A percentile compares a stretch with the other conserved stretches of the same genome.
Evolutionary conservation across 345 rosid species (phyloP).

Genomic region (Microthlaspi erraticum): DNA sequence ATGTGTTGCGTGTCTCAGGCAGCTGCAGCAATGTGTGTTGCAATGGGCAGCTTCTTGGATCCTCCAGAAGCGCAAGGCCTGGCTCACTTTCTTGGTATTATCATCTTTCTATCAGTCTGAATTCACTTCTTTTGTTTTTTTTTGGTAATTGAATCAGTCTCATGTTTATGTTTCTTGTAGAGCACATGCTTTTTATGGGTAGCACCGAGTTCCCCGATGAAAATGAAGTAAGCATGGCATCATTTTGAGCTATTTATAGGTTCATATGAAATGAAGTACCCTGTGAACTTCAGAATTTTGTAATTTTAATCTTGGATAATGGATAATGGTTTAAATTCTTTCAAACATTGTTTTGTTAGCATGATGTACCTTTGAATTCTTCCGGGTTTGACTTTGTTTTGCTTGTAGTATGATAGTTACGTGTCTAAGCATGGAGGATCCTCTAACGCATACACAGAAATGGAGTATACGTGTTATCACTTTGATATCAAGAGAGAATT

Average conservation of each 20-base stretch:
- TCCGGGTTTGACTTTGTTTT: slow-evolving; percentile 51
- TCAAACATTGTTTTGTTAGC: slow-evolving; percentile 8
- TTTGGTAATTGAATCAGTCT: slow-evolving; percentile 4
- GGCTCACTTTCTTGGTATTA: slow-evolving; percentile 91
- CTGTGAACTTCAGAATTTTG: background rate
- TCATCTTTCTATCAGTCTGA: slow-evolving; percentile 21
- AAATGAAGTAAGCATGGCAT: slow-evolving; percentile 75
- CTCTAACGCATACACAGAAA: slow-evolving; percentile 94
- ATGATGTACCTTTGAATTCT: slow-evolving; percentile 32
- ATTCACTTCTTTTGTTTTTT: background rate
- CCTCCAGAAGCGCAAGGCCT: slow-evolving; percentile 97
- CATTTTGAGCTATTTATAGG: slow-evolving; percentile 9
- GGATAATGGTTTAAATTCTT: slow-evolving; percentile 13
- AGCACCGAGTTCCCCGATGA: slow-evolving; percentile 92
- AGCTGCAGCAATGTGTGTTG: slow-evolving; percentile 99
- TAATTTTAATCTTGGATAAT: slow-evolving; percentile 3
- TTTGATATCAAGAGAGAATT: slow-evolving; percentile 91
- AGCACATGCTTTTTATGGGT: slow-evolving; percentile 99
- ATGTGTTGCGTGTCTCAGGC: slow-evolving; percentile 58
- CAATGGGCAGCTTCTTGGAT: slow-evolving; percentile 95
- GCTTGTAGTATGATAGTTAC: slow-evolving; percentile 95
- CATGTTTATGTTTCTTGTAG: slow-evolving; percentile 46
- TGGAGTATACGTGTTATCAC: slow-evolving; percentile 96
- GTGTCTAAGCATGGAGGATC: slow-evolving; percentile 99
- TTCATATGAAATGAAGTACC: slow-evolving; percentile 1